These are phyloP conservation scores for Zymoseptoria ardabiliae DNA, from an alignment of 2,329 filamentous ascomycete genomes.

Conservation along the genomic window DNA sequence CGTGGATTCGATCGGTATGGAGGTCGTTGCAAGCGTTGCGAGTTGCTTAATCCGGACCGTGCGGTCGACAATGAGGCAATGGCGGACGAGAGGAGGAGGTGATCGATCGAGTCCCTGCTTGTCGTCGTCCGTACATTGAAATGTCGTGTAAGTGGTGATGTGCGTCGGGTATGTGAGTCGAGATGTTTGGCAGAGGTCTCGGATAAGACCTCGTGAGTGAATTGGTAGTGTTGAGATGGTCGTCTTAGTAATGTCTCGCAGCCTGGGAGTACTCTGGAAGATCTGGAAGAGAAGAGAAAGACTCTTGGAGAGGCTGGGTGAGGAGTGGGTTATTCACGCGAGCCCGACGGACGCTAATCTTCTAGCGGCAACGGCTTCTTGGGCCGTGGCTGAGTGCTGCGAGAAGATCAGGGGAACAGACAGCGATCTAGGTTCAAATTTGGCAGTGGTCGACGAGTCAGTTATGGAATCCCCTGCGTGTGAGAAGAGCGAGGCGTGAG, in stretches of 20 bases:
- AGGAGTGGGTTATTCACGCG: too few relatives aligned
- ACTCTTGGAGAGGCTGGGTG: background rate
- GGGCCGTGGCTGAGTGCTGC: background rate
- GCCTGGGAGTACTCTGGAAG: background rate
- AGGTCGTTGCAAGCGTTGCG: background rate
- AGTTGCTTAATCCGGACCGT: conserved; percentile 19
- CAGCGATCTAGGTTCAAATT: background rate
- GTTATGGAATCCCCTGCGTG: background rate
- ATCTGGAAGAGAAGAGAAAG: background rate
- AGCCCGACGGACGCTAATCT: background rate
- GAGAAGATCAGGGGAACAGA: background rate
- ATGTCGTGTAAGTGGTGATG: background rate
- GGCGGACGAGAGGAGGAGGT: conserved; percentile 26
- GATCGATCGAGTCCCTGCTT: conserved; percentile 13
- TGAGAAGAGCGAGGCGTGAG: background rate
- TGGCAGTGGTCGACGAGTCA: background rate
- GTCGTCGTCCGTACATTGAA: conserved; percentile 26
- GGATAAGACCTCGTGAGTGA: background rate
- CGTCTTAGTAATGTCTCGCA: background rate
- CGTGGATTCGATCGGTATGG: conserved; percentile 7
- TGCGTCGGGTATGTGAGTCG: conserved; percentile 11
- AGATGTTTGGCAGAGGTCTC: background rate
- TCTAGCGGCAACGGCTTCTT: background rate
- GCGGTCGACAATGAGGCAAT: conserved; percentile 23
- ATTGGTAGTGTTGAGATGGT: background rate